Percentiles rank a stretch among this genome's conserved stretches.
These are phyloP conservation scores for Rosa hybrid DNA, from an alignment of 331 rosid genomes.

Conservation along the genomic window DNA sequence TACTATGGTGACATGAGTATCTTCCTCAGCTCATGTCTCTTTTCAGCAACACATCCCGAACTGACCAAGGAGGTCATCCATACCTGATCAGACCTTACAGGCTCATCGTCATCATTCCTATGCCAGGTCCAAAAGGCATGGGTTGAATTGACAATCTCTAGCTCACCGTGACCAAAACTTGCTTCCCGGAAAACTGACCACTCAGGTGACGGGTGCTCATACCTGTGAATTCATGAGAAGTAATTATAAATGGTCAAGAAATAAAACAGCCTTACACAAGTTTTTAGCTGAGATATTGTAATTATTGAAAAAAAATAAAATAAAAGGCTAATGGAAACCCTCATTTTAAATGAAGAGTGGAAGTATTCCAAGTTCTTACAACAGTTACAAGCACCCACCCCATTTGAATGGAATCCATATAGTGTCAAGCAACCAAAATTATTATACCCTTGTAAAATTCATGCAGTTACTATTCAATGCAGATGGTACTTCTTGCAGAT, in stretches of 20 bases:
- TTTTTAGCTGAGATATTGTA: neutral
- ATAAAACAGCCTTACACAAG: neutral
- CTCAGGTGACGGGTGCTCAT: constrained; percentile 58
- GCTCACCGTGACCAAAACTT: constrained; percentile 93
- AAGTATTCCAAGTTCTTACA: neutral
- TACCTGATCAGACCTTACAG: constrained; percentile 79
- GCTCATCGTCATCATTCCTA: constrained; percentile 88
- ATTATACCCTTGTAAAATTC: neutral
- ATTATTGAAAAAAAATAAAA: neutral
- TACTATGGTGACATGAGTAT: constrained; percentile 37
- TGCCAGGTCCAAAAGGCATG: constrained; percentile 97
- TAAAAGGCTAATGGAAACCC: neutral
- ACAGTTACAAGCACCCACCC: neutral
- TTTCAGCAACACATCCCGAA: constrained; percentile 62
- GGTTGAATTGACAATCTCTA: constrained; percentile 65
- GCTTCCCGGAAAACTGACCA: constrained; percentile 92
- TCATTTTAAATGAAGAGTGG: neutral
- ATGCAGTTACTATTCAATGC: neutral
- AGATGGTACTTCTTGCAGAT: neutral
- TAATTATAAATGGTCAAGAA: neutral
- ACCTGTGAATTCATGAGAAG: constrained; percentile 39
- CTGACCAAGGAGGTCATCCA: constrained; percentile 77
- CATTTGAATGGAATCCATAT: neutral
- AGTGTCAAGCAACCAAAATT: neutral
- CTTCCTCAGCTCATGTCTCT: constrained; percentile 41